Evolutionary conservation across 768 basidiomycete species (phyloP).

Genomic region (Lenzites betulinus): DNA sequence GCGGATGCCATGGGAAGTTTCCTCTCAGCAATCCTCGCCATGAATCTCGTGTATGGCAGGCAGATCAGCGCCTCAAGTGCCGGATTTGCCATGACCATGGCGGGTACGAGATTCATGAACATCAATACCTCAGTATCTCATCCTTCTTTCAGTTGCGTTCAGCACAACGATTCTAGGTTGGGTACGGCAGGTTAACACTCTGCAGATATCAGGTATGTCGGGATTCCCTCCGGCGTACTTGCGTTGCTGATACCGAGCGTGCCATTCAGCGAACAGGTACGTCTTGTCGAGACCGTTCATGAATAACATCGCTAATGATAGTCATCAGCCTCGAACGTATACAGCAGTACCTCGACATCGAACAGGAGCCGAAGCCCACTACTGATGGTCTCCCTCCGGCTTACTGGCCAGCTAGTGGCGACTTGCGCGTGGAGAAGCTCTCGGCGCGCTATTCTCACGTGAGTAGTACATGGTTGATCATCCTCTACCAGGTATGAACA

Average conservation of each 20-base stretch:
- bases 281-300: neutral
- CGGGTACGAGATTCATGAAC: conserved; percentile 27
- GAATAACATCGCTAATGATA: neutral
- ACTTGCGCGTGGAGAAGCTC: conserved; percentile 52
- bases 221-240: neutral
- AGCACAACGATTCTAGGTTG: too few species aligned
- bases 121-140: neutral
- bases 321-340: conserved; percentile 50
- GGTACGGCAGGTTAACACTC: too few species aligned
- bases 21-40: conserved; percentile 40
- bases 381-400: conserved; percentile 54
- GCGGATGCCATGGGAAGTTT: conserved; percentile 52
- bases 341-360: conserved; percentile 55
- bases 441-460: conserved; percentile 49
- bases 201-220: neutral
- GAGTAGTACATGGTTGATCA: neutral
- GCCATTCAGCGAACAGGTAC: neutral
- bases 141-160: too few species aligned
- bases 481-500: too few species aligned
- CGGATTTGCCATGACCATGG: conserved; percentile 42
- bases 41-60: conserved; percentile 49
- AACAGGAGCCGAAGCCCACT: conserved; percentile 50
- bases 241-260: too few species aligned
- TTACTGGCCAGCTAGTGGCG: conserved; percentile 63
- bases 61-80: conserved; percentile 41